Evolutionary conservation across 495 filamentous ascomycete species (phyloP).

Genomic region (Aspergillus heteromorphus): DNA sequence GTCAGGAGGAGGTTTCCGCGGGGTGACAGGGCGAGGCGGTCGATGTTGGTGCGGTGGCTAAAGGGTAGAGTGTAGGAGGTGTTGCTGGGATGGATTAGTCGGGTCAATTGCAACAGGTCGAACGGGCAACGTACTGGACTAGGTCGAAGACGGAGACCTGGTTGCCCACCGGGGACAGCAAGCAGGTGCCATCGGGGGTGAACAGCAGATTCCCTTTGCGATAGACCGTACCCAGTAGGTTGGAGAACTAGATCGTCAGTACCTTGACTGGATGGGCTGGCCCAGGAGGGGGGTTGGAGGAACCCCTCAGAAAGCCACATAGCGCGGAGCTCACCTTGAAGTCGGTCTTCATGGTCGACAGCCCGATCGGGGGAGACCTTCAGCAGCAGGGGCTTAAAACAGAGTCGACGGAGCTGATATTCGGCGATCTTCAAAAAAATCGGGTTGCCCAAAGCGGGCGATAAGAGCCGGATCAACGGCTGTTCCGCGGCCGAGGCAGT

Average conservation of each 20-base stretch:
- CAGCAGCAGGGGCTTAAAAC: conserved; percentile 2
- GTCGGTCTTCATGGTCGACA: conserved; percentile 83
- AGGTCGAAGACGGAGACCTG: conserved; percentile 92
- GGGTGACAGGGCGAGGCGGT: conserved; percentile 79
- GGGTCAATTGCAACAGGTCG: too few species aligned
- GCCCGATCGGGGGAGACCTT: conserved; percentile 9
- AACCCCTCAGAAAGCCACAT: too few species aligned
- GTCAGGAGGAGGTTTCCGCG: conserved; percentile 86
- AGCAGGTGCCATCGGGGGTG: conserved; percentile 90
- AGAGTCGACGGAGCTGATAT: too few species aligned
- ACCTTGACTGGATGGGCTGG: too few species aligned
- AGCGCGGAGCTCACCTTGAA: conserved; percentile 70
- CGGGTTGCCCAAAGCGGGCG: conserved; percentile 17
- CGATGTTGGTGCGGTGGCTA: conserved; percentile 88
- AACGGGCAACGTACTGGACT: conserved; percentile 81
- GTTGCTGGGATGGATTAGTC: conserved; percentile 60
- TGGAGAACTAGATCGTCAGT: conserved; percentile 83
- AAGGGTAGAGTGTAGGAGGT: conserved; percentile 94
- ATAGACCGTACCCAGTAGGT: conserved; percentile 94
- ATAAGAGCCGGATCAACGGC: conserved; percentile 21
- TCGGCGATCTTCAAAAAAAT: conserved; percentile 17
- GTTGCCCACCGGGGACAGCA: conserved; percentile 97
- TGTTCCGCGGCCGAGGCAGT: conserved; percentile 21
- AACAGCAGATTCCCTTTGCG: conserved; percentile 94
- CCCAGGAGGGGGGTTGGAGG: too few species aligned